Percentiles rank a stretch among this genome's conserved stretches.
These are phyloP conservation scores for Ustilago crameri DNA, from an alignment of 1,284 basidiomycete species.

Conservation along the genomic window DNA sequence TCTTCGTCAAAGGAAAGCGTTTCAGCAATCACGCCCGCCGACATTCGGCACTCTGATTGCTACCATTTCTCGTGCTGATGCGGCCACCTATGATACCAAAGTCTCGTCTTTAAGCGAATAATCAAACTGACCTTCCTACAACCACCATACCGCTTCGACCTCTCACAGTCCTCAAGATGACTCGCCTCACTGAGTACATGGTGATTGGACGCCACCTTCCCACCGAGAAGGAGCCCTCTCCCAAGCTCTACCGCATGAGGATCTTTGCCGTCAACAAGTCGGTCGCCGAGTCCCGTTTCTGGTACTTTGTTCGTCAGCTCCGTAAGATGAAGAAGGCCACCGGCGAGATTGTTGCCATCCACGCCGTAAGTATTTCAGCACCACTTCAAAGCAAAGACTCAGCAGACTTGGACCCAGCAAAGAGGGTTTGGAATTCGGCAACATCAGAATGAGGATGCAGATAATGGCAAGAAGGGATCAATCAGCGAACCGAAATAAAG, in stretches of 20 bases:
- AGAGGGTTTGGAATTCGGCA: background rate
- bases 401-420: background rate
- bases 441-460: too few relatives aligned
- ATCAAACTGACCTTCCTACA: slow-evolving; percentile 8
- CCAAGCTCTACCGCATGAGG: slow-evolving; percentile 99
- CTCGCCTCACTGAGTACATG: slow-evolving; percentile 81
- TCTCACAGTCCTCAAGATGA: slow-evolving; percentile 52
- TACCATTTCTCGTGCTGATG: slow-evolving; percentile 13
- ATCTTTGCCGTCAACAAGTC: slow-evolving; percentile 98
- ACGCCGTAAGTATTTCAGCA: slow-evolving; percentile 77
- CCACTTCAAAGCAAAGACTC: background rate
- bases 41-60: background rate
- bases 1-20: too few relatives aligned
- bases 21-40: background rate
- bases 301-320: slow-evolving; percentile 91
- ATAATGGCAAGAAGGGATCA: too few relatives aligned
- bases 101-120: background rate
- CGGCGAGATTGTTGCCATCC: slow-evolving; percentile 98
- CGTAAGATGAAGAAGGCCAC: slow-evolving; percentile 99
- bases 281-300: slow-evolving; percentile 99
- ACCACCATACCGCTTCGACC: slow-evolving; percentile 9
- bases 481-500: too few relatives aligned
- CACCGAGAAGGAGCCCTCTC: slow-evolving; percentile 88
- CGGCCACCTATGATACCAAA: slow-evolving; percentile 5
- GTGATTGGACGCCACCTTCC: slow-evolving; percentile 97